Evolutionary conservation across 257 asterid genomes (phyloP).

Genomic region (Vinca minor): DNA sequence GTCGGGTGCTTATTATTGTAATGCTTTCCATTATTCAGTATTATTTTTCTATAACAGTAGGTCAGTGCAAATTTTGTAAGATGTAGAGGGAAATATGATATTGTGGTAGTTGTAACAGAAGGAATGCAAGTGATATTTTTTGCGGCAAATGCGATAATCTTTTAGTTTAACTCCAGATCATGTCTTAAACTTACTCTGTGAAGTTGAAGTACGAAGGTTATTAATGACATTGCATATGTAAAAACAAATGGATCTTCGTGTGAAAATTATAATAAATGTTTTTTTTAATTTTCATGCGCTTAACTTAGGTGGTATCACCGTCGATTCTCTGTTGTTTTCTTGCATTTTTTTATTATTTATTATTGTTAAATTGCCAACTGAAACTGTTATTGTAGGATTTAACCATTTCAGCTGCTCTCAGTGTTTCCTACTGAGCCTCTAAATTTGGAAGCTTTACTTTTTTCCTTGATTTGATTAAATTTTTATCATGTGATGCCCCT

Average conservation of each 20-base stretch:
- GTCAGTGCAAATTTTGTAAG: not conserved
- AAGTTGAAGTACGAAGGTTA: no score
- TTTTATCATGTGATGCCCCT: constrained; percentile 26
- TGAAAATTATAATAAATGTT: no score
- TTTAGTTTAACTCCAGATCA: not conserved
- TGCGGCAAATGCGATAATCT: not conserved
- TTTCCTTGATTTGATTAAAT: not conserved
- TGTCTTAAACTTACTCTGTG: not conserved
- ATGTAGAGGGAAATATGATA: not conserved
- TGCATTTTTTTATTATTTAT: no score
- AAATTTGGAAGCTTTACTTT: not conserved
- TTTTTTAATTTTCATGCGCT: no score
- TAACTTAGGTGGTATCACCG: no score
- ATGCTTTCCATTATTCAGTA: not conserved
- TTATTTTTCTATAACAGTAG: not conserved
- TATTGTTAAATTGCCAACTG: no score
- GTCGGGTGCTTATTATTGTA: not conserved
- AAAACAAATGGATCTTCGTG: no score
- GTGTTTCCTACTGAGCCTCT: no score
- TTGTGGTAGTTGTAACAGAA: not conserved
- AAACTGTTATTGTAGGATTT: no score
- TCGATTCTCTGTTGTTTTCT: no score
- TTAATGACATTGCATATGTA: no score
- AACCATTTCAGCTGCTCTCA: no score
- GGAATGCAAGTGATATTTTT: not conserved